phyloP scores from a whole-genome alignment of 2,329 filamentous ascomycete species.

The Fusarium sp. region DNA sequence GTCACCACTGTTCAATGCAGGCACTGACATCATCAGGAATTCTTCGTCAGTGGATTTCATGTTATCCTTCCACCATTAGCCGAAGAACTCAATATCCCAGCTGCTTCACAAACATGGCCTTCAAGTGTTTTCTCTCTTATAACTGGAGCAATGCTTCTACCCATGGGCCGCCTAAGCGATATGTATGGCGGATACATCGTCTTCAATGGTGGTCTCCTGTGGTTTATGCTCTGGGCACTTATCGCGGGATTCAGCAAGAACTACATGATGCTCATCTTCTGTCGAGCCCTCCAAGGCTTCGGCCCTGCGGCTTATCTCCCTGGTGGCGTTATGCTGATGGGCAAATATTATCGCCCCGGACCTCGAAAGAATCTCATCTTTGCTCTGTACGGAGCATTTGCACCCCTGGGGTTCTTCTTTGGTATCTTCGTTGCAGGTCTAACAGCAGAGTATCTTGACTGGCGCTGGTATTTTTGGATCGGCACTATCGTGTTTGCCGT shows the following conservation, averaged over 20 bases:
- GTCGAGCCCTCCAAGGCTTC: constrained; percentile 77
- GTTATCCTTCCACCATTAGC: constrained; percentile 72
- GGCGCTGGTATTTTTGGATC: constrained; percentile 78
- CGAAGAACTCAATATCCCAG: constrained; percentile 70
- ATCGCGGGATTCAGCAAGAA: constrained; percentile 75
- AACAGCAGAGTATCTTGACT: constrained; percentile 66
- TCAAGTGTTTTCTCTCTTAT: constrained; percentile 69
- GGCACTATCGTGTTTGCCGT: constrained; percentile 59
- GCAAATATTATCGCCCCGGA: constrained; percentile 73
- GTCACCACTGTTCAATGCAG: background rate
- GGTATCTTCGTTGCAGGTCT: constrained; percentile 75
- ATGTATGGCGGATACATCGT: constrained; percentile 70
- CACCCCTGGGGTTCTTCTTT: constrained; percentile 66
- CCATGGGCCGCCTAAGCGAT: constrained; percentile 69
- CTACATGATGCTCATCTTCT: constrained; percentile 76
- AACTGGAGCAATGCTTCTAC: constrained; percentile 66
- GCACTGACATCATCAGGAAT: constrained; percentile 32
- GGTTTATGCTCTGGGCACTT: constrained; percentile 76
- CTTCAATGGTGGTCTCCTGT: constrained; percentile 67
- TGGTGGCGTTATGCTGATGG: constrained; percentile 74
- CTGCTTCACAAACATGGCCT: constrained; percentile 69
- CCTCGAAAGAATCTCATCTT: constrained; percentile 76
- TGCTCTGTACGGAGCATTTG: constrained; percentile 66
- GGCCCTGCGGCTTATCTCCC: constrained; percentile 78
- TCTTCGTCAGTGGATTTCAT: constrained; percentile 42